phyloP scores from a whole-genome alignment of 148 eudicot species.

The Oxyria digyna region DNA sequence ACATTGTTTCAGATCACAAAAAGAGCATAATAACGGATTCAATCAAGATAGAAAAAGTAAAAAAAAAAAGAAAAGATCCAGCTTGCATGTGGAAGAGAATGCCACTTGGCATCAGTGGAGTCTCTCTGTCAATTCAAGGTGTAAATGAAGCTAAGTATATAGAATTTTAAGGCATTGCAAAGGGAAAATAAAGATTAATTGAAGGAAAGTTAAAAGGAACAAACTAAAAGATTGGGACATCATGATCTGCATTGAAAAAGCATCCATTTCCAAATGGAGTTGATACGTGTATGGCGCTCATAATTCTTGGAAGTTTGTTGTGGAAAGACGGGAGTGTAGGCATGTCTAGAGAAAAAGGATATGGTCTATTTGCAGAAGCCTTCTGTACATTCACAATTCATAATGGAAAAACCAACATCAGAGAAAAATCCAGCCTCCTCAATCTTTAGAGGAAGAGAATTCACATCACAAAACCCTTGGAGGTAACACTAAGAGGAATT shows the following conservation, averaged over 20 bases:
- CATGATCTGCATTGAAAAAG: background rate
- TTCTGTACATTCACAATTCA: too few relatives aligned
- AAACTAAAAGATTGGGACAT: slow-evolving; percentile 1
- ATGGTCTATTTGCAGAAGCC: too few relatives aligned
- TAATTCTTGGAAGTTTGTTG: slow-evolving; percentile 1
- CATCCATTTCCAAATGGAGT: slow-evolving; percentile 9
- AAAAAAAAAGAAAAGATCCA: slow-evolving; percentile 12
- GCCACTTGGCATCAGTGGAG: slow-evolving; percentile 20
- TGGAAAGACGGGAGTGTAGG: background rate
- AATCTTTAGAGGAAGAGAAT: too few relatives aligned
- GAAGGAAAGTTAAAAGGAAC: too few relatives aligned
- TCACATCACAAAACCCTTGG: too few relatives aligned
- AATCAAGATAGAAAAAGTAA: background rate
- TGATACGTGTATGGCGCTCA: slow-evolving; percentile 1
- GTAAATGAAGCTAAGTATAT: background rate
- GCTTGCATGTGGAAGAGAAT: slow-evolving; percentile 6
- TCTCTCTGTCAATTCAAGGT: slow-evolving; percentile 22
- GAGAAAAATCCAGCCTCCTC: too few relatives aligned
- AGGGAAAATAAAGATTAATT: background rate
- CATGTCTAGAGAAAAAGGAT: too few relatives aligned
- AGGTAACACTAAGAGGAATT: too few relatives aligned
- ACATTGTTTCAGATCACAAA: background rate
- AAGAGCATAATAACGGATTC: background rate
- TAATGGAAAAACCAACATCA: too few relatives aligned
- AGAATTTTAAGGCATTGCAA: background rate